phyloP scores from a whole-genome alignment of 306 rosid species.

The Acmispon strigosus region DNA sequence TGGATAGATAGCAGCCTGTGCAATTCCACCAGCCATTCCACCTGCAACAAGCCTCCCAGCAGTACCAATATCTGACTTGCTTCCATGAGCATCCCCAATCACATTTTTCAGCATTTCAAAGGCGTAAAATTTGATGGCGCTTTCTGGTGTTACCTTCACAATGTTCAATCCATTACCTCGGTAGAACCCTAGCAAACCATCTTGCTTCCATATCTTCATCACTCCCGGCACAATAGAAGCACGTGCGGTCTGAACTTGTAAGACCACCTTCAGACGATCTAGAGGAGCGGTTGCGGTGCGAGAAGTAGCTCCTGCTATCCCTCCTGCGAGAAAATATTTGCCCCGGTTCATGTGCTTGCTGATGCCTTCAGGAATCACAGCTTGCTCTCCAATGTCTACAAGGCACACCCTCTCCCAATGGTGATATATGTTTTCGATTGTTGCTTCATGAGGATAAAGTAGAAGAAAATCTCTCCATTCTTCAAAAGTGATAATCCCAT shows the following conservation, averaged over 20 bases:
- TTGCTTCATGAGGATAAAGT: slow-evolving; percentile 51
- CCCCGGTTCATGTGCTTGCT: slow-evolving; percentile 32
- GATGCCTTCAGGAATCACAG: slow-evolving; percentile 51
- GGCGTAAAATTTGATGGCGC: slow-evolving; percentile 44
- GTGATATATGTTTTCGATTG: slow-evolving; percentile 48
- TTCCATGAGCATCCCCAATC: slow-evolving; percentile 21
- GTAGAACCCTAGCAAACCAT: slow-evolving; percentile 37
- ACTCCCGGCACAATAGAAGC: slow-evolving; percentile 35
- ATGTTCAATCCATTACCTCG: slow-evolving; percentile 49
- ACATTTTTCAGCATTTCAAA: slow-evolving; percentile 40
- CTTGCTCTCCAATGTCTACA: slow-evolving; percentile 51
- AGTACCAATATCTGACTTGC: slow-evolving; percentile 33
- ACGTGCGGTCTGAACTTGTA: slow-evolving; percentile 36
- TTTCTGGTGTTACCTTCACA: slow-evolving; percentile 46
- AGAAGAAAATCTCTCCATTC: slow-evolving; percentile 60
- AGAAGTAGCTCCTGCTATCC: slow-evolving; percentile 45
- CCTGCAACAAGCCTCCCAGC: slow-evolving; percentile 41
- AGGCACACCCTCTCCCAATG: slow-evolving; percentile 47
- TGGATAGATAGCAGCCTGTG: slow-evolving; percentile 42
- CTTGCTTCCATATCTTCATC: slow-evolving; percentile 38
- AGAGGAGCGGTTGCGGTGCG: slow-evolving; percentile 53
- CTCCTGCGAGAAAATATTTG: slow-evolving; percentile 41
- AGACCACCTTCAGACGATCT: slow-evolving; percentile 45
- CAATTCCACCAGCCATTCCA: slow-evolving; percentile 44
- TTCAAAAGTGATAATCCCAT: slow-evolving; percentile 47